Percentiles rank a stretch among this genome's conserved stretches.
Evolutionary conservation across 257 asterid genomes (phyloP).

Genomic region (Cordia subcordata): DNA sequence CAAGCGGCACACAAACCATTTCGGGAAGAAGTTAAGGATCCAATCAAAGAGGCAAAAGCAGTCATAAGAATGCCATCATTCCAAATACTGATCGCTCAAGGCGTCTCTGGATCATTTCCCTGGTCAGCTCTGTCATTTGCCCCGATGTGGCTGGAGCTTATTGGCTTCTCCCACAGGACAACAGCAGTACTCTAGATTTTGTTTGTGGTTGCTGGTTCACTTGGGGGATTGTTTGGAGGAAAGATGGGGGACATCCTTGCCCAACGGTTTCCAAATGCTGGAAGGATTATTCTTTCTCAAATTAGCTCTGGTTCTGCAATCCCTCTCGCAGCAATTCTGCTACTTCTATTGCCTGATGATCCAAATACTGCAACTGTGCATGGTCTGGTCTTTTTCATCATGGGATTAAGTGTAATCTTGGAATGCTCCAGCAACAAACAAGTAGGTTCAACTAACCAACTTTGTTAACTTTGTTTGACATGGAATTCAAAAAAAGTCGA

Average conservation of each 20-base stretch:
- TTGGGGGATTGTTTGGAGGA: conserved; percentile 81
- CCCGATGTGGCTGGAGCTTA: conserved; percentile 82
- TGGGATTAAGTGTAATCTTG: conserved; percentile 71
- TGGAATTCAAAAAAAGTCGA: no score
- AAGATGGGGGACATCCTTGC: conserved; percentile 72
- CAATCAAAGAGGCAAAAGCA: conserved; percentile 60
- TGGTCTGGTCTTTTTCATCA: conserved; percentile 60
- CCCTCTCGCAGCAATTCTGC: conserved; percentile 69
- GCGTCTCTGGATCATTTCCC: conserved; percentile 74
- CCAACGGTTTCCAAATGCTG: conserved; percentile 59
- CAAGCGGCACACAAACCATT: conserved; percentile 36
- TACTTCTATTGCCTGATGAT: conserved; percentile 70
- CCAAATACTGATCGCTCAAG: conserved; percentile 69
- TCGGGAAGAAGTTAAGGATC: conserved; percentile 38
- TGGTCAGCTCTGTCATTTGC: conserved; percentile 73
- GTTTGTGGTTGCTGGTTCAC: conserved; percentile 54
- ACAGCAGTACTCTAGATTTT: conserved; percentile 62
- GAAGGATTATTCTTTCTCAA: conserved; percentile 72
- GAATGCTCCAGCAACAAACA: conserved; percentile 89
- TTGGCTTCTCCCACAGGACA: conserved; percentile 71
- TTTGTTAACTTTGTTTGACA: no score
- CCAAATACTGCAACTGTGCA: conserved; percentile 49
- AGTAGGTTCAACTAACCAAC: conserved; percentile 57
- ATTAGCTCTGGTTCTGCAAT: conserved; percentile 79
- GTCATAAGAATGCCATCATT: conserved; percentile 60